Base-by-base conservation (phyloP, 345 rosid species). In the Crucihimalaya himalaica region DNA sequence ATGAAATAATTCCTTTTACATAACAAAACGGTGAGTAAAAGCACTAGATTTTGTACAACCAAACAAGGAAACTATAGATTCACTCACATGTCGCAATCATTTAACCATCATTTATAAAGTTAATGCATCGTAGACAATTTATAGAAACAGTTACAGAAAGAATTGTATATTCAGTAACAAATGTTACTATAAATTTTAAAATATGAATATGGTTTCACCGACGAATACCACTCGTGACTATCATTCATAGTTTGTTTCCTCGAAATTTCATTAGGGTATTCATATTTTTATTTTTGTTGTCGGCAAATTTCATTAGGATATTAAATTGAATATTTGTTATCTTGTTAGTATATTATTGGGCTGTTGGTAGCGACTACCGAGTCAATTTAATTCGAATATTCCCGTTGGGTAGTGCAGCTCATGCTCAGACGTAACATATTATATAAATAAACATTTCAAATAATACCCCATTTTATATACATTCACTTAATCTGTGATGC, bases 401-500 rank as follows among this genome's bases (percentile, higher is more conserved):
- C 75, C 60, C 71, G 52, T 76, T 55, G 75, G 50, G 59, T 76
- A 62, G 70, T 76, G 64, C 79, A 62, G 34, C 65, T 76, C 74
- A 70, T 67, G 63, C 29, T 68, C 79, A 61, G 73, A 67, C 73
- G 73, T 67, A 20, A 58, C 37, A 69, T 61, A 51, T 40, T 23
- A 31, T 27, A 64, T 19, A 6, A 20, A 59, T 4, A 1, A 18
- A 34, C 25, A 18, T 11, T 37, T 37, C 32, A 1, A 55, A 55
- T 55, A 55, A 55, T 55, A 28, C 11, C 14, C 14, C 40, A 5
- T 42, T 31, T 5, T 48, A 65, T 56, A 45, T 52, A 55, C 5
- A 2, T 14, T 31, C 56, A 60, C 29, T 59, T 40, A 68, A 50
- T 68, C 0, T 59, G 27, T 47, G 61, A 57, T 45, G 67, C 53